Evolutionary conservation across 306 rosid genomes (phyloP), one percentile per base, ranked within the genome.

Genomic region (Casuarina equisetifolia): DNA sequence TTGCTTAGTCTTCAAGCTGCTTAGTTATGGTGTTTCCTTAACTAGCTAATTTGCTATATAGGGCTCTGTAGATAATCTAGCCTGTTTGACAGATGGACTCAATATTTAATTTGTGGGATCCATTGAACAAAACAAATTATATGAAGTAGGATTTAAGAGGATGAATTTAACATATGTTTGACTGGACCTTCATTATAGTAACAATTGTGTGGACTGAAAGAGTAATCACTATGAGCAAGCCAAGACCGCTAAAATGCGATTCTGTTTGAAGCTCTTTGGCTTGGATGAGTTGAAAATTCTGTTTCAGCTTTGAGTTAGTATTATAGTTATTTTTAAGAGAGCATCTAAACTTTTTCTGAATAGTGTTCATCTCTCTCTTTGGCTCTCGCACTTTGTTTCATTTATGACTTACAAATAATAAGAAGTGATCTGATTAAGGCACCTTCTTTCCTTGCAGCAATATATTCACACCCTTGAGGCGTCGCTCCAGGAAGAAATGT

Each of bases 401-500:
- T 62, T 57, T 64, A 36, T 75, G 73, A 13, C 70, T 45, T 25
- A 63, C 70, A 43, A 25, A 69, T 32, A 58, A 39, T 63, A 70
- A 38, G 74, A 50, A 73, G 32, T 38, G 73, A 73, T 67, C 40
- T 73, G 72, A 72, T 45, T 89, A 77, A 81, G 63, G 77, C 43
- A 15, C 43, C 57, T 57, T 55, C 80, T 83, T 78, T 38, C 51
- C 58, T 72, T 86, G 94, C 92, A 96, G 99, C 98, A 96, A 89
- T 91, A 96, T 74, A 96, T 96, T 84, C 99, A 92, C 86, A 85
- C 93, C 11, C 91, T 92, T 1, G 97, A 92, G 86, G 87, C 89
- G 54, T 92, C 99, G 48, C 96, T 96, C 17, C 94, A 91, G 80
- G 99, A 96, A 87, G 99, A 96, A 89, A 92, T 96, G 97, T 90